Evolutionary conservation across 352 stramenopile genomes (phyloP).

Genomic region (Pseudoperonospora humuli): DNA sequence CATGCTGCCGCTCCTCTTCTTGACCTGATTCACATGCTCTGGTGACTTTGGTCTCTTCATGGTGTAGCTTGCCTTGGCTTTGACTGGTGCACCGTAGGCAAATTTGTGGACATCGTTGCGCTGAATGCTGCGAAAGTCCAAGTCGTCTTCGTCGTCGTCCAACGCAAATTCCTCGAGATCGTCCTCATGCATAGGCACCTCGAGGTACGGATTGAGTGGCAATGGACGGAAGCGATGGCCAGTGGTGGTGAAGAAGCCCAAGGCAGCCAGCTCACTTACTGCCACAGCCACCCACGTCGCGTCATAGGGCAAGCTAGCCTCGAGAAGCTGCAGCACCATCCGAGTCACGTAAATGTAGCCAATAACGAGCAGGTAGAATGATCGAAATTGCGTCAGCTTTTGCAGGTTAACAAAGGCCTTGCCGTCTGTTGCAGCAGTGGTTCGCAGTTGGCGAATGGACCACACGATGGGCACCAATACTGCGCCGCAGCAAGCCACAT

Average conservation of each 20-base stretch:
- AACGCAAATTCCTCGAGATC: slow-evolving; percentile 71
- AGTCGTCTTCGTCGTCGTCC: slow-evolving; percentile 42
- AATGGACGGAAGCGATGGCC: slow-evolving; percentile 89
- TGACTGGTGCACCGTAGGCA: slow-evolving; percentile 20
- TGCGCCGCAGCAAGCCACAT: slow-evolving; percentile 95
- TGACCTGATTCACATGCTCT: slow-evolving; percentile 5
- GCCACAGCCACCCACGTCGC: slow-evolving; percentile 66
- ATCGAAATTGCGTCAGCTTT: slow-evolving; percentile 94
- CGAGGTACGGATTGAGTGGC: slow-evolving; percentile 89
- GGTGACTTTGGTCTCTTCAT: slow-evolving; percentile 7
- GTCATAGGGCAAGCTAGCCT: slow-evolving; percentile 88
- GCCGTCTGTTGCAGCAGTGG: slow-evolving; percentile 81
- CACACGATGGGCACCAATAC: slow-evolving; percentile 97
- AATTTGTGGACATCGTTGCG: slow-evolving; percentile 31
- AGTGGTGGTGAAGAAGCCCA: slow-evolving; percentile 90
- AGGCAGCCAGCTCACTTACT: slow-evolving; percentile 67
- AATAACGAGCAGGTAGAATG: slow-evolving; percentile 95
- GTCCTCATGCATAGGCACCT: slow-evolving; percentile 64
- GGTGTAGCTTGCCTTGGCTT: slow-evolving; percentile 7
- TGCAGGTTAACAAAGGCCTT: slow-evolving; percentile 82
- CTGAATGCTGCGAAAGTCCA: slow-evolving; percentile 32
- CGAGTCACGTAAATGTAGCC: slow-evolving; percentile 98
- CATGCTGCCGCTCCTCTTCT: slow-evolving; percentile 23
- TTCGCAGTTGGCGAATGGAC: slow-evolving; percentile 82
- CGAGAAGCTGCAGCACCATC: slow-evolving; percentile 93